These are phyloP conservation scores for Ilyonectria destructans DNA, from an alignment of 2,329 filamentous ascomycete genomes.

Conservation along the genomic window DNA sequence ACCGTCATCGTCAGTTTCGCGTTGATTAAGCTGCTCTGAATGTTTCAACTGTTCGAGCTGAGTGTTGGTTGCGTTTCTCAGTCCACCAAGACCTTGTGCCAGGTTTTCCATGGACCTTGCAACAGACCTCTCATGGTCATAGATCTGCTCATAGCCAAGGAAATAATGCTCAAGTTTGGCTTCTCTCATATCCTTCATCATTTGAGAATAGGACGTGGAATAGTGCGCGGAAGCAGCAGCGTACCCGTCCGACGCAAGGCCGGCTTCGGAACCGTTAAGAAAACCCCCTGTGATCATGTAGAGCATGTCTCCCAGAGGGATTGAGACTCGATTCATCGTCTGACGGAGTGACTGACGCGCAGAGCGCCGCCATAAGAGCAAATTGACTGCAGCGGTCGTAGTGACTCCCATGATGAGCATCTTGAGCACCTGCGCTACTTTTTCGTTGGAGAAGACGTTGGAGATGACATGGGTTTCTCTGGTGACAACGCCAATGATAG, in stretches of 20 bases:
- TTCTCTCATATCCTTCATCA: constrained; percentile 86
- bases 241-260: constrained; percentile 79
- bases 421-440: constrained; percentile 86
- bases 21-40: constrained; percentile 1
- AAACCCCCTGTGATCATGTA: constrained; percentile 87
- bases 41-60: constrained; percentile 85
- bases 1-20: rapidly evolving
- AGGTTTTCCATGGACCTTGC: constrained; percentile 89
- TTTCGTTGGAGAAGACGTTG: constrained; percentile 86
- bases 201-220: constrained; percentile 75
- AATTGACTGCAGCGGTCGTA: constrained; percentile 79
- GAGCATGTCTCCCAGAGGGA: constrained; percentile 85
- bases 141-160: constrained; percentile 84
- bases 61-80: constrained; percentile 90
- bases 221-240: constrained; percentile 74
- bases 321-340: constrained; percentile 80
- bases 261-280: constrained; percentile 84
- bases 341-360: constrained; percentile 81
- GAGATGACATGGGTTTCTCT: constrained; percentile 91
- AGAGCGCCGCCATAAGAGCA: constrained; percentile 84
- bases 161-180: constrained; percentile 92
- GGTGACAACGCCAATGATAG: constrained; percentile 90
- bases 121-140: constrained; percentile 83
- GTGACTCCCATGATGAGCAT: constrained; percentile 85
- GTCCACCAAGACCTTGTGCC: constrained; percentile 89